Conservation (phyloP, 495 filamentous ascomycete genomes). For the Terfezia boudieri region DNA sequence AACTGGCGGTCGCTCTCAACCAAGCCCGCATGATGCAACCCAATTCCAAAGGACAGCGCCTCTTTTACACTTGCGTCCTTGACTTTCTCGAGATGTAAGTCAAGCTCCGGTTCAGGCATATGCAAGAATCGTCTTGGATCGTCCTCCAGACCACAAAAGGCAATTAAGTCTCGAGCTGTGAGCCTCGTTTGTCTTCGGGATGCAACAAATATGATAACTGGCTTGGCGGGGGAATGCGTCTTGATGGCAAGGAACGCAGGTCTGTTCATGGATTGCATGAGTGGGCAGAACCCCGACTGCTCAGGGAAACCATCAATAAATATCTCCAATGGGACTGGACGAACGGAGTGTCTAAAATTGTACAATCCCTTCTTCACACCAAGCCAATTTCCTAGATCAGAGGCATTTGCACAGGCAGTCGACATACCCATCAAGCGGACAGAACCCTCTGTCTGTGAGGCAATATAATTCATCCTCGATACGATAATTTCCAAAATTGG, state of each 20-base stretch:
- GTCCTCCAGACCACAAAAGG: slow-evolving; percentile 95
- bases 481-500: slow-evolving; percentile 99
- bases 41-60: slow-evolving; percentile 86
- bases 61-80: slow-evolving; percentile 85
- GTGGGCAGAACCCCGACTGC: slow-evolving; percentile 78
- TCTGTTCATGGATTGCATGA: slow-evolving; percentile 99
- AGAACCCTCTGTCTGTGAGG: slow-evolving; percentile 66
- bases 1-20: slow-evolving; percentile 84
- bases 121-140: slow-evolving; percentile 78
- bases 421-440: slow-evolving; percentile 94
- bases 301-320: slow-evolving; percentile 97
- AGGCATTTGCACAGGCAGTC: slow-evolving; percentile 89
- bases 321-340: slow-evolving; percentile 82
- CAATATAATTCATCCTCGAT: slow-evolving; percentile 98
- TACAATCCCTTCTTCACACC: slow-evolving; percentile 92
- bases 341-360: slow-evolving; percentile 96
- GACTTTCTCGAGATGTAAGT: slow-evolving; percentile 56
- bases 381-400: slow-evolving; percentile 85
- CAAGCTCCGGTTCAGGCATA: slow-evolving; percentile 87
- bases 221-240: slow-evolving; percentile 82
- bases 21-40: slow-evolving; percentile 87
- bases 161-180: slow-evolving; percentile 88
- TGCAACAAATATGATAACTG: slow-evolving; percentile 95
- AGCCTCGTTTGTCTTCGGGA: slow-evolving; percentile 85
- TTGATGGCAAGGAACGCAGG: slow-evolving; percentile 95